Evolutionary conservation across 208 protist species (phyloP).

Genomic region (Leptomonas pyrrhocoris): DNA sequence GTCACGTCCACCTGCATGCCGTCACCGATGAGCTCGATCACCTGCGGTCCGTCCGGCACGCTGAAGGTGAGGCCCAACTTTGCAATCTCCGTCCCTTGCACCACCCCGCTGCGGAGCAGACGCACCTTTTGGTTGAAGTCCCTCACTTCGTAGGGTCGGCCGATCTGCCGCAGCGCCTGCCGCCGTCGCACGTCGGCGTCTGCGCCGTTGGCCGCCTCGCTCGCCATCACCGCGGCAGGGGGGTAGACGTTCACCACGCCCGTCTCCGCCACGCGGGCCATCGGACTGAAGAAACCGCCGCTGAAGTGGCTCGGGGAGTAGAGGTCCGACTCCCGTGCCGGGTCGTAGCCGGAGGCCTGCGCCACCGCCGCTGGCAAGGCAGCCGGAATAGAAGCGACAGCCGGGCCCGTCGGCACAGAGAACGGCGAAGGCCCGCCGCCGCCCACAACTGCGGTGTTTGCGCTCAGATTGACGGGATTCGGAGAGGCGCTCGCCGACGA

Average conservation of each 20-base stretch:
- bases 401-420: neutral
- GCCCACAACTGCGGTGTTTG: neutral
- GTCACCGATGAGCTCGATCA: conserved; percentile 74
- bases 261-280: conserved; percentile 38
- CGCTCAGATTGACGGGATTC: neutral
- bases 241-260: conserved; percentile 30
- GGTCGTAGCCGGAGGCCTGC: conserved; percentile 47
- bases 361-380: conserved; percentile 25
- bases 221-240: conserved; percentile 26
- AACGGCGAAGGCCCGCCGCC: neutral
- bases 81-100: conserved; percentile 45
- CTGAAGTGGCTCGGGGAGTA: conserved; percentile 60
- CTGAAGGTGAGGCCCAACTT: conserved; percentile 76
- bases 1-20: conserved; percentile 75
- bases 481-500: neutral
- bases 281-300: conserved; percentile 54
- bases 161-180: conserved; percentile 26
- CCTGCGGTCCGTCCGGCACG: conserved; percentile 53
- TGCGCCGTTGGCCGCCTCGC: neutral
- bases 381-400: conserved; percentile 6
- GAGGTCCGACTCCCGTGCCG: conserved; percentile 39
- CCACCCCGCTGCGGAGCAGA: conserved; percentile 39
- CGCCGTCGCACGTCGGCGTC: conserved; percentile 12
- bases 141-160: conserved; percentile 23
- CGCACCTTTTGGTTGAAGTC: conserved; percentile 61